phyloP scores from a whole-genome alignment of 2,329 filamentous ascomycete genomes.

The Myrmaecium sp. region DNA sequence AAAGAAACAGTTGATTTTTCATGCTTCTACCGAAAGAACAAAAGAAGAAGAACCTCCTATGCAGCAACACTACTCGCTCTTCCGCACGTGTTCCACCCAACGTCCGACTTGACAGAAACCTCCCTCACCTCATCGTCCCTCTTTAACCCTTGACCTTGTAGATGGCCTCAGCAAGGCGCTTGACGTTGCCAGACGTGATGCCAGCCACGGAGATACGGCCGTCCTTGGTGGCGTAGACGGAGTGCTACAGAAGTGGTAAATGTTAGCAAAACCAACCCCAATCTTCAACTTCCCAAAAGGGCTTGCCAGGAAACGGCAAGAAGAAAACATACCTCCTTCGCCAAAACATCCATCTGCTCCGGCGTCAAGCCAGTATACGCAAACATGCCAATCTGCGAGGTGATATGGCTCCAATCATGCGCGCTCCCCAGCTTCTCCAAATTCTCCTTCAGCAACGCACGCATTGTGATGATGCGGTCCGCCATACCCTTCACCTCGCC shows the following conservation, averaged over 20 bases:
- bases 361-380: slow-evolving; percentile 87
- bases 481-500: slow-evolving; percentile 97
- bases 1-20: too few species aligned
- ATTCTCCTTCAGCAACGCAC: slow-evolving; percentile 82
- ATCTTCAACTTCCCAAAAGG: neutral
- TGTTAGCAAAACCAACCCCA: too few species aligned
- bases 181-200: slow-evolving; percentile 65
- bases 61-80: too few species aligned
- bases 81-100: too few species aligned
- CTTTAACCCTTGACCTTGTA: slow-evolving; percentile 58
- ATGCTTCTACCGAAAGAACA: too few species aligned
- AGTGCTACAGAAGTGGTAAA: slow-evolving; percentile 48
- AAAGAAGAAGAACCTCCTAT: too few species aligned
- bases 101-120: too few species aligned
- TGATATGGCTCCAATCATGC: slow-evolving; percentile 98
- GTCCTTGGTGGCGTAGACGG: slow-evolving; percentile 92
- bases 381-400: slow-evolving; percentile 95
- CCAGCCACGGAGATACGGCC: slow-evolving; percentile 74
- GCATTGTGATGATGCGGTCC: slow-evolving; percentile 98
- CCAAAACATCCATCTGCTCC: slow-evolving; percentile 79
- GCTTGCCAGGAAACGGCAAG: neutral
- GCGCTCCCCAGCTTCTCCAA: slow-evolving; percentile 88
- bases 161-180: slow-evolving; percentile 66
- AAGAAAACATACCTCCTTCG: slow-evolving; percentile 50
- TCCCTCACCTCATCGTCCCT: too few species aligned